These are phyloP conservation scores for Elymus sibiricus DNA, from an alignment of 176 grass and related monocot genomes.

Conservation along the genomic window DNA sequence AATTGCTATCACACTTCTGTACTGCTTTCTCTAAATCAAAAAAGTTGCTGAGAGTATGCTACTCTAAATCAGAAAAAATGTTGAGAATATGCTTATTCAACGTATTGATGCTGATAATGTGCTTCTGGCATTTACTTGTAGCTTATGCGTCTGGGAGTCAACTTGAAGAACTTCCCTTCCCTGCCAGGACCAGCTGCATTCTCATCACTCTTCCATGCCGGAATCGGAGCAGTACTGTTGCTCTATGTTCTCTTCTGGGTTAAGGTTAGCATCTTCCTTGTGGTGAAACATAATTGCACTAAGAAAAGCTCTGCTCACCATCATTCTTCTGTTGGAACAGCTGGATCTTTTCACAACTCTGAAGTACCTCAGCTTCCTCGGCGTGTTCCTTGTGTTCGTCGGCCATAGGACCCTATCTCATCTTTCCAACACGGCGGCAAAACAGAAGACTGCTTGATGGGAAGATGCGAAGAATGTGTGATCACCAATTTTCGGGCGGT, in stretches of 20 bases:
- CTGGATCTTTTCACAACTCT: conserved; percentile 96
- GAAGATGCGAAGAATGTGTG: background rate
- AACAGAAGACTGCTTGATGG: conserved; percentile 86
- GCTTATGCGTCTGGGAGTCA: conserved; percentile 69
- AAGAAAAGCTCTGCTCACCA: background rate
- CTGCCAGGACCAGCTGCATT: conserved; percentile 60
- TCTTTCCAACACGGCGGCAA: conserved; percentile 46
- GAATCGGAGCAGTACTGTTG: conserved; percentile 73
- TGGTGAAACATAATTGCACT: background rate
- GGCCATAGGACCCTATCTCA: conserved; percentile 81
- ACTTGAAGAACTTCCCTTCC: conserved; percentile 84
- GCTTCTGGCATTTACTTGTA: conserved; percentile 33
- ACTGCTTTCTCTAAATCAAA: background rate
- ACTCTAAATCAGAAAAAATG: background rate
- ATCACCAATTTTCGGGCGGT: conserved; percentile 20
- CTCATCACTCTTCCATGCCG: conserved; percentile 71
- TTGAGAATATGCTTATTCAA: background rate
- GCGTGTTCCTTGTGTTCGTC: conserved; percentile 63
- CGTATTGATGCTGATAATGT: background rate
- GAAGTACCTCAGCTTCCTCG: conserved; percentile 67
- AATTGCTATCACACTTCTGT: background rate
- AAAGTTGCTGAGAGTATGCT: background rate
- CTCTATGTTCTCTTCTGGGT: conserved; percentile 96
- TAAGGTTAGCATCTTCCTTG: conserved; percentile 52
- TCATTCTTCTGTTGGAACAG: conserved; percentile 38